phyloP scores from a whole-genome alignment of 176 grass and related monocot genomes.

The Cenchrus fungigraminus region DNA sequence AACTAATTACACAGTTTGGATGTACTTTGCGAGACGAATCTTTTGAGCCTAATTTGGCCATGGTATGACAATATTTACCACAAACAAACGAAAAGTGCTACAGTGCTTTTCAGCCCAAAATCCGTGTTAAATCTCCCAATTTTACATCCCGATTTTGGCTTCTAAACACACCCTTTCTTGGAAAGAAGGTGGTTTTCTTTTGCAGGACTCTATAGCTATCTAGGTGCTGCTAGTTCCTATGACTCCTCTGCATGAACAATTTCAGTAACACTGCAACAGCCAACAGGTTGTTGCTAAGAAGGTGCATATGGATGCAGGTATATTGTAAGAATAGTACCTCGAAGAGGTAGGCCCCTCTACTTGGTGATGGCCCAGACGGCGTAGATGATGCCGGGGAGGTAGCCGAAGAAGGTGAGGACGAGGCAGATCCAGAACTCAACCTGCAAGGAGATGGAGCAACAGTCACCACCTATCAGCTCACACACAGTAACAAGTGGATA shows the following conservation, averaged over 20 bases:
- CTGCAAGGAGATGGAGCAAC: constrained; percentile 30
- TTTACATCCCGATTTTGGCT: too few species aligned
- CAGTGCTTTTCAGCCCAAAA: too few species aligned
- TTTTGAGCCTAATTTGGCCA: too few species aligned
- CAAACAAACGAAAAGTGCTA: too few species aligned
- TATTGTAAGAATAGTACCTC: too few species aligned
- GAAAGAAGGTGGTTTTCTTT: background rate
- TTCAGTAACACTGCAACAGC: too few species aligned
- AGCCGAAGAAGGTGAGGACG: constrained; percentile 76
- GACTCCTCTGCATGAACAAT: background rate
- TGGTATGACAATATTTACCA: too few species aligned
- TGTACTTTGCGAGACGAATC: too few species aligned
- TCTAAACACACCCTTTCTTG: background rate
- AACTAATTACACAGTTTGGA: too few species aligned
- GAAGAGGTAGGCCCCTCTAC: constrained; percentile 7
- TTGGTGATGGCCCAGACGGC: constrained; percentile 82
- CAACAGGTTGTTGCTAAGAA: too few species aligned
- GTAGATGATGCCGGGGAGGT: constrained; percentile 91
- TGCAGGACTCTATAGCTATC: background rate
- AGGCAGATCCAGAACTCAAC: constrained; percentile 94
- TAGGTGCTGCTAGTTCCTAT: background rate
- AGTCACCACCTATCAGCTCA: background rate
- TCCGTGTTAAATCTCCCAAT: too few species aligned
- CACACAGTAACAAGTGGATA: background rate
- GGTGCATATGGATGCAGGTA: too few species aligned